Evolutionary conservation across 2,329 filamentous ascomycete genomes (phyloP).

Genomic region (Aspergillus sp.): DNA sequence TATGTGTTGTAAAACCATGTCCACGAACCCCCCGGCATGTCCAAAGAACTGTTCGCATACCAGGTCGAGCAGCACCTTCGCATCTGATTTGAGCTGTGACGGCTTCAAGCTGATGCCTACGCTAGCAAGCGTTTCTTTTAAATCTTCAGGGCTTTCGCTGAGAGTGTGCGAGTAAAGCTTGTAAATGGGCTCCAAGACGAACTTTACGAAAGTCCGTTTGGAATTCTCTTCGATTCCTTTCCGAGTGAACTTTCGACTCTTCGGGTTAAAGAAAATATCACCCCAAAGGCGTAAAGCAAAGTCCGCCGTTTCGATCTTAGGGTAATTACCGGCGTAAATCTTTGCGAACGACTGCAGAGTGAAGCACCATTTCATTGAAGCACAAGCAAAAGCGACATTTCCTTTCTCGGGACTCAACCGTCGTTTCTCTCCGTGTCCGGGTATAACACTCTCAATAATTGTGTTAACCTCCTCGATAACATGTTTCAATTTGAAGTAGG

Average conservation of each 20-base stretch:
- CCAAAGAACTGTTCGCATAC: conserved; percentile 97
- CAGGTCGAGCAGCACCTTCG: conserved; percentile 80
- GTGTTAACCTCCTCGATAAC: conserved; percentile 99
- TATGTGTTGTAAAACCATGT: conserved; percentile 89
- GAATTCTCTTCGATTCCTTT: conserved; percentile 79
- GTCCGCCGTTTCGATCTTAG: conserved; percentile 75
- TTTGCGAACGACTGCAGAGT: conserved; percentile 90
- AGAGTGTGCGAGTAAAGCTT: conserved; percentile 96
- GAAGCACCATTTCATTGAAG: conserved; percentile 94
- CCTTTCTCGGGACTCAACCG: conserved; percentile 93
- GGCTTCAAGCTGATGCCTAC: conserved; percentile 88
- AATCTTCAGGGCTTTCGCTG: conserved; percentile 80
- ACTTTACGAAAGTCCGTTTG: conserved; percentile 87
- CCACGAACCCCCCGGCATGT: conserved; percentile 82
- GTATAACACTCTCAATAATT: conserved; percentile 82
- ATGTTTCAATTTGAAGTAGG: conserved; percentile 98
- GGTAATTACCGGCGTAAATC: conserved; percentile 91
- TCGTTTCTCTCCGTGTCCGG: conserved; percentile 73
- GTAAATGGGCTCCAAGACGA: conserved; percentile 94
- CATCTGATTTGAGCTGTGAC: conserved; percentile 86
- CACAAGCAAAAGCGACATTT: conserved; percentile 95
- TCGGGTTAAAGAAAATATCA: conserved; percentile 93
- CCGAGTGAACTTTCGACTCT: conserved; percentile 85
- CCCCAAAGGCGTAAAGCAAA: conserved; percentile 90
- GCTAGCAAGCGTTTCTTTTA: conserved; percentile 74